phyloP scores from a whole-genome alignment of 2,329 filamentous ascomycete species.

The Fusarium sp. region DNA sequence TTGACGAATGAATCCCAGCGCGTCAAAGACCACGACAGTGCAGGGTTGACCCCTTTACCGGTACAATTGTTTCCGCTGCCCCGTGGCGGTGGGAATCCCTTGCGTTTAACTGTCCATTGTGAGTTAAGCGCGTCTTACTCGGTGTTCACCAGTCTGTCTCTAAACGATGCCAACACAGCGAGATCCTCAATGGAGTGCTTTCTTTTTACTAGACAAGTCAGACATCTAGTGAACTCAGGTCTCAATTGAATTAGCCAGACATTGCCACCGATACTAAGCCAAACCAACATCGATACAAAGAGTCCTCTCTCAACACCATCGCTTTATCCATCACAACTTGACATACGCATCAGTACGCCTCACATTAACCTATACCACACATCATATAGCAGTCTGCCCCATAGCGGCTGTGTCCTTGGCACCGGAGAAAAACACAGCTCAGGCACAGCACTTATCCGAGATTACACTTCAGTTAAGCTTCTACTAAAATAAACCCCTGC shows the following conservation, averaged over 20 bases:
- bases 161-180: neutral
- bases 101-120: neutral
- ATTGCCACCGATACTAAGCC: neutral
- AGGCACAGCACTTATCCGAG: neutral
- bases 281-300: rapidly evolving
- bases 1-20: neutral
- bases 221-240: neutral
- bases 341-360: neutral
- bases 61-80: neutral
- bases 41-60: neutral
- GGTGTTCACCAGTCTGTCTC: neutral
- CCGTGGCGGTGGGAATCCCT: neutral
- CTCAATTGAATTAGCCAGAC: neutral
- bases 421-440: neutral
- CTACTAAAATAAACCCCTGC: neutral
- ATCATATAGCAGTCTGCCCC: neutral
- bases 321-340: too few relatives aligned
- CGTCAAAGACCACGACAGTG: neutral
- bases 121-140: neutral
- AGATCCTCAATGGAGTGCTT: neutral
- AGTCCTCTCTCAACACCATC: too few relatives aligned
- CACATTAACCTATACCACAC: neutral
- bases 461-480: neutral
- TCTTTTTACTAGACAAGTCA: neutral
- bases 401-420: neutral